Evolutionary conservation across 2,329 filamentous ascomycete genomes (phyloP), one percentile per base, ranked within the genome.

Genomic region (Plenodomus tracheiphilus): DNA sequence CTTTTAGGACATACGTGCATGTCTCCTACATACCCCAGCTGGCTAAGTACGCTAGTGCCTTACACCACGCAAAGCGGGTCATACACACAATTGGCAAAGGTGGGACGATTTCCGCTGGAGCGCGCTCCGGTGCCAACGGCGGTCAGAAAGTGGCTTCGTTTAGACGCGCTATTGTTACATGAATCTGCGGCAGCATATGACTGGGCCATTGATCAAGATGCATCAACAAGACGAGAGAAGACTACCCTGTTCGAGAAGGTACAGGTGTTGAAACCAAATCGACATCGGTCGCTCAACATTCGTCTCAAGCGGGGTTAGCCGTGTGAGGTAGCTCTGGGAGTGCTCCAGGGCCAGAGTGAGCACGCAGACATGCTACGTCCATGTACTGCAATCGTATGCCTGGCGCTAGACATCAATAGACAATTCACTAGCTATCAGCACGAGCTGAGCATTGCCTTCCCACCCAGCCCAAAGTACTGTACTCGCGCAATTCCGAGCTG

Each of bases 1-100:
- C 22, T 30, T 47, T 35, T 43, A 17, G 32, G 46, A 42, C 38
- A 28, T 40, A 30, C 22, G 21, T 53, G 47, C 50, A 41, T 53
- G 46, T 45, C 19, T 52, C 39, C 43, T 46, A 44, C 41, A 41
- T 17, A 18, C 35, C 42, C 30, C 41, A 36, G 43, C 25, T 41
- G 37, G 43, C 43, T 40, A 41, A 34, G 39, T 32, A 39, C 22
- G 40, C 43, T 39, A 43, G 41, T 25, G 39, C 49, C 18, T 44
- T 35, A 30, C 39, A 49, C 30, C 13, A 46, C 15, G 17, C 19
- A 40, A 41, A 43, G 36, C 39, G 30, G 32, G 16, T 22, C 25
- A 43, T 28, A 30, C 25, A 43, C 20, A 30, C 20, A 28, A 45
- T 40, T 41, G 38, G 32, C 43, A 47, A 22, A 20, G 25, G 35